A percentile compares a stretch with the other conserved stretches of the same genome.
These are phyloP conservation scores for Picea abies DNA, from an alignment of 83 land plant species.

Conservation along the genomic window DNA sequence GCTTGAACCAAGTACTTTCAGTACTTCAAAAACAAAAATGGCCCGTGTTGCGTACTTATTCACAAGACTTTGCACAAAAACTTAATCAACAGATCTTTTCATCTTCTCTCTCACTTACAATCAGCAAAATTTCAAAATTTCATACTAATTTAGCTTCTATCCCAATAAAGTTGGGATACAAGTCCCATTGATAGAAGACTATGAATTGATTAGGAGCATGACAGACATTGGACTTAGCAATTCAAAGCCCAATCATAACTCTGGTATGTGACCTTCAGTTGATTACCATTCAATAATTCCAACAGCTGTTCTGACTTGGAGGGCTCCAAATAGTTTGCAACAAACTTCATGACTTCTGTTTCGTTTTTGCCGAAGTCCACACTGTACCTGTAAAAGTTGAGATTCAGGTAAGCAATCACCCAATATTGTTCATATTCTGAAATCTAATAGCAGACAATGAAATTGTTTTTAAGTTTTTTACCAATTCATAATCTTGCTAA, in stretches of 20 bases:
- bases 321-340: constrained; percentile 69
- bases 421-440: neutral
- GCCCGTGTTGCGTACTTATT: too few species aligned
- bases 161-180: too few species aligned
- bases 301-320: constrained; percentile 51
- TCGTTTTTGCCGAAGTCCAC: constrained; percentile 86
- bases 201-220: too few species aligned
- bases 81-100: too few species aligned
- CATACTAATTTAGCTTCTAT: too few species aligned
- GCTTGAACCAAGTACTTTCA: too few species aligned
- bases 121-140: too few species aligned
- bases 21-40: too few species aligned
- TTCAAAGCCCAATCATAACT: constrained; percentile 78
- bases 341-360: constrained; percentile 66
- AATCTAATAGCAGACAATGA: neutral
- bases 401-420: neutral
- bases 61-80: too few species aligned
- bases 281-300: constrained; percentile 46
- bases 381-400: constrained; percentile 52
- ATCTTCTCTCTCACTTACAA: too few species aligned
- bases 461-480: constrained; percentile 22
- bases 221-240: constrained; percentile 20
- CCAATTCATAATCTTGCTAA: constrained; percentile 68
- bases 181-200: too few species aligned
- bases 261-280: constrained; percentile 65